Conservation (phyloP, 1,284 basidiomycete genomes). For the Cronartium quercuum region DNA sequence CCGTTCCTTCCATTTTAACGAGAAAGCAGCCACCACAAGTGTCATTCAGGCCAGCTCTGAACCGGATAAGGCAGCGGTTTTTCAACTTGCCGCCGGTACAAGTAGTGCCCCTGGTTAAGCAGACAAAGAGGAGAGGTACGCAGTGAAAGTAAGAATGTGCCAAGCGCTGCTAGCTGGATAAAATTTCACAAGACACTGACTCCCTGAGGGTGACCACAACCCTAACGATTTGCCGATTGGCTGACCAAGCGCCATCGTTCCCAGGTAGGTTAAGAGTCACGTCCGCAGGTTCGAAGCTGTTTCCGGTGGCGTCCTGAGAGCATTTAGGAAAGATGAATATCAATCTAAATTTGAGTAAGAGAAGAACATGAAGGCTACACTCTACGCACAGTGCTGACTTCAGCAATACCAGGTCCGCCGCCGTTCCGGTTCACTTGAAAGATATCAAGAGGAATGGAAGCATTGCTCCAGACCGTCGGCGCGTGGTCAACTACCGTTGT, state of each 20-base stretch:
- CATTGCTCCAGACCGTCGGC: slow-evolving; percentile 10
- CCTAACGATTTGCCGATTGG: not conserved
- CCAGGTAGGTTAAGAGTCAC: slow-evolving; percentile 31
- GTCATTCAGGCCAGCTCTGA: slow-evolving; percentile 12
- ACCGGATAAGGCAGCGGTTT: slow-evolving; percentile 23
- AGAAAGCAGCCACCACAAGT: slow-evolving; percentile 31
- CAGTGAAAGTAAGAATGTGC: too few relatives aligned
- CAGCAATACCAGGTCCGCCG: slow-evolving; percentile 10
- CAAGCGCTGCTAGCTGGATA: not conserved
- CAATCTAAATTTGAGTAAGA: not conserved
- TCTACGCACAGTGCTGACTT: slow-evolving; percentile 21
- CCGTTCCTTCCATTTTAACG: slow-evolving; percentile 11
- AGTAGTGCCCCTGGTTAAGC: slow-evolving; percentile 4
- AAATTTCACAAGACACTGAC: not conserved
- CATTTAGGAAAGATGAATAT: not conserved
- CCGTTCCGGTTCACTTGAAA: slow-evolving; percentile 33
- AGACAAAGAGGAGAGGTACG: not conserved
- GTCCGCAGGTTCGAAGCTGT: slow-evolving; percentile 17
- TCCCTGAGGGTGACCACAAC: slow-evolving; percentile 21
- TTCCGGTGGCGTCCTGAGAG: slow-evolving; percentile 15
- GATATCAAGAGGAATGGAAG: slow-evolving; percentile 13
- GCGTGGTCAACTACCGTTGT: not conserved
- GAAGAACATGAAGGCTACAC: not conserved
- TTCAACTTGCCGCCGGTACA: slow-evolving; percentile 10
- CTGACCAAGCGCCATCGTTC: slow-evolving; percentile 4